Base-by-base conservation (phyloP, 805 yeast species). In the Yarrowia porcina region DNA sequence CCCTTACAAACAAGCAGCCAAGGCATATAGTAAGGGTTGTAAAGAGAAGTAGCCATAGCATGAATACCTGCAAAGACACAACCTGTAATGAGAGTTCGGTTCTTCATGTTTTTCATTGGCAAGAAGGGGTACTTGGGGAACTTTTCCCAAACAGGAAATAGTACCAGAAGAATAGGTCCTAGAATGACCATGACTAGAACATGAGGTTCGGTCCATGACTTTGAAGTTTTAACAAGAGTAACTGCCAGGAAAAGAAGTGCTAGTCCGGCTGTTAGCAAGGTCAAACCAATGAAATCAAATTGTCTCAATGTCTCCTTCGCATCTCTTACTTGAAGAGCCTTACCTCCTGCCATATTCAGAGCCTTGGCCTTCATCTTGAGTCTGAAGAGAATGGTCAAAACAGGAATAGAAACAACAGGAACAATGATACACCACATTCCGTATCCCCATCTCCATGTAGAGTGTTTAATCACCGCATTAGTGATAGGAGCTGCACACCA, bases 181-280 rank as follows among this genome's bases (percentile, higher is more conserved):
- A 88, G 69, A 25, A 86, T 88, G 56, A 88, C 74, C 2, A 92
- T 90, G 11, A 80, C 93, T 66, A 89, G 83, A 66, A 86, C 79
- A 49, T 82, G 76, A n/a, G 83, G 89, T 63, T 77, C 75, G 54
- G 75, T 69, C 94, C 94, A 88, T 52, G 78, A 76, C 2, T 75
- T 66, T 1, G 69, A 47, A 30, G 74, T 70, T 65, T 91, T 91
- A 66, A 92, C 92, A 32, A 89, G 73, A 12, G 94, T 88, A 67
- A 89, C 78, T 20, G 94, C 94, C 18, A 83, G 84, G 64, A 89
- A 76, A 47, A 89, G 77, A 67, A 87, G 81, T 38, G 89, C 90
- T 20, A 88, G 75, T 2, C 80, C 78, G 25, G 81, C 80, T 60
- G 82, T 77, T 67, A 87, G 70, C 13, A 86, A 72, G n/a, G 85